phyloP scores from a whole-genome alignment of 306 rosid genomes.

The Psophocarpus tetragonolobus region DNA sequence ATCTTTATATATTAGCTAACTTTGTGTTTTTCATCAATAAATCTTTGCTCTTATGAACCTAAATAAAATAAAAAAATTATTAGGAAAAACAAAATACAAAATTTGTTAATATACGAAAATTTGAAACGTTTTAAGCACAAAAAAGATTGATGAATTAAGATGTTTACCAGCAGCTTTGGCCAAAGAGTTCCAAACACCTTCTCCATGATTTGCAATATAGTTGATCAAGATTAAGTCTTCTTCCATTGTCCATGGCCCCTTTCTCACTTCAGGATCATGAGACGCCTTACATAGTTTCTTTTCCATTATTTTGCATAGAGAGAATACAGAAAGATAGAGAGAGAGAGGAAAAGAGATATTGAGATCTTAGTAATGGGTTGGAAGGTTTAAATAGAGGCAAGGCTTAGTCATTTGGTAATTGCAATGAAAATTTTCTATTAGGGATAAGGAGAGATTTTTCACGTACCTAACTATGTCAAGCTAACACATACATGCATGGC shows the following conservation, averaged over 20 bases:
- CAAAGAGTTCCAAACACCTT: slow-evolving; percentile 96
- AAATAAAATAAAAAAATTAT: too few relatives aligned
- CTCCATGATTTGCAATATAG: slow-evolving; percentile 95
- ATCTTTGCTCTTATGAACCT: too few relatives aligned
- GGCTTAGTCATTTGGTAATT: slow-evolving; percentile 25
- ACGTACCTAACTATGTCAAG: slow-evolving; percentile 46
- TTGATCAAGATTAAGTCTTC: slow-evolving; percentile 89
- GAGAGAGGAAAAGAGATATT: neutral
- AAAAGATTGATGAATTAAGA: neutral
- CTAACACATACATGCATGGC: slow-evolving; percentile 43
- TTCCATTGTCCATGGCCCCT: slow-evolving; percentile 99
- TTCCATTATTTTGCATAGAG: slow-evolving; percentile 50
- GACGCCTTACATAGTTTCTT: slow-evolving; percentile 53
- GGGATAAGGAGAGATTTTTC: slow-evolving; percentile 24
- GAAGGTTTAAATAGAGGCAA: slow-evolving; percentile 65
- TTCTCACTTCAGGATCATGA: slow-evolving; percentile 88
- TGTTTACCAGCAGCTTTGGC: slow-evolving; percentile 91
- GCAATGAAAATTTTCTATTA: slow-evolving; percentile 29
- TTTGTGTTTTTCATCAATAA: too few relatives aligned
- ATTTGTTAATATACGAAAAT: neutral
- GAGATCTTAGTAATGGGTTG: slow-evolving; percentile 41
- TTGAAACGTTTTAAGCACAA: neutral
- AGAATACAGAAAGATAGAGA: slow-evolving; percentile 23
- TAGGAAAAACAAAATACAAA: neutral
- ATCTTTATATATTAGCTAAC: too few relatives aligned